phyloP scores from a whole-genome alignment of 169 alveolate species.

The Plasmodium inui region DNA sequence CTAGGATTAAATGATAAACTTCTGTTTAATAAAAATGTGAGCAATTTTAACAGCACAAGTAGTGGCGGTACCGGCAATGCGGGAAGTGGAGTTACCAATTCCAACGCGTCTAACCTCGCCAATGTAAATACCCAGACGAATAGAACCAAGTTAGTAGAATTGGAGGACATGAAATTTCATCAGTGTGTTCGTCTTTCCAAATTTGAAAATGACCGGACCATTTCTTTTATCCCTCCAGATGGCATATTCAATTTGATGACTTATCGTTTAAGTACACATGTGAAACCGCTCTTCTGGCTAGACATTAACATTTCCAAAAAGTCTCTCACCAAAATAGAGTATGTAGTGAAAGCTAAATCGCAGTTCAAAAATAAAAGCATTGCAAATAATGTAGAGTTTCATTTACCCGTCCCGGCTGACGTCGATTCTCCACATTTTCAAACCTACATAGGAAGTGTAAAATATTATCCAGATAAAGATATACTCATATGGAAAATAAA shows the following conservation, averaged over 20 bases:
- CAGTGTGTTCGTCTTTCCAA: constrained; percentile 94
- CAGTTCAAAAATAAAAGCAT: constrained; percentile 94
- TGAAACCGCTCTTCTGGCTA: constrained; percentile 97
- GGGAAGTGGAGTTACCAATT: not conserved
- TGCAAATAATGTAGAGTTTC: constrained; percentile 97
- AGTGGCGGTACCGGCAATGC: not conserved
- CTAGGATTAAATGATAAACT: constrained; percentile 98
- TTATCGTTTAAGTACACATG: constrained; percentile 95
- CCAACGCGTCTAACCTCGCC: constrained; percentile 84
- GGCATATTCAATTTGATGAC: constrained; percentile 99
- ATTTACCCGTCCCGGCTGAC: constrained; percentile 99
- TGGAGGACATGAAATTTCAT: constrained; percentile 99
- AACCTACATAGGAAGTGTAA: constrained; percentile 96
- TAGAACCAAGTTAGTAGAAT: constrained; percentile 92
- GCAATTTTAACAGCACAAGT: constrained; percentile 24
- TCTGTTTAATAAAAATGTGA: constrained; percentile 82
- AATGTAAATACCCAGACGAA: constrained; percentile 3
- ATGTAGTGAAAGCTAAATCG: constrained; percentile 93
- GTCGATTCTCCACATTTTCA: constrained; percentile 96
- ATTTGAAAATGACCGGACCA: constrained; percentile 94
- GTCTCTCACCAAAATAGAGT: constrained; percentile 94
- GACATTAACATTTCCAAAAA: constrained; percentile 94
- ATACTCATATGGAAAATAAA: constrained; percentile 96
- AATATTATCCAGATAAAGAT: constrained; percentile 96
- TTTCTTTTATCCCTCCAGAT: constrained; percentile 99